Conservation (phyloP, 768 basidiomycete genomes). For the Calocybe indica region DNA sequence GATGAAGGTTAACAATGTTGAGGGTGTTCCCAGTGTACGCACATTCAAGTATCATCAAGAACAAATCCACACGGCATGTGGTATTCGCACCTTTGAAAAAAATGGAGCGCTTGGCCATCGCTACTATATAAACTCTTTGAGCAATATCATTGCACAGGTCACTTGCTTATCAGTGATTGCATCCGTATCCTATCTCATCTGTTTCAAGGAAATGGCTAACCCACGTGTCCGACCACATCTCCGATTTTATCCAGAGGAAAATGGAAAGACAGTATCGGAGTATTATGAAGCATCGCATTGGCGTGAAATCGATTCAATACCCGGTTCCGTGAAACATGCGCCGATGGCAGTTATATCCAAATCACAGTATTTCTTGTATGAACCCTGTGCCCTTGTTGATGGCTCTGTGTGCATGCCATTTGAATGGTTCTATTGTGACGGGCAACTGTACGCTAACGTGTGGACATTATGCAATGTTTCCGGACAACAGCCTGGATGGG, state of each 20-base stretch:
- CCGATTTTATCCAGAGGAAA: constrained; percentile 21
- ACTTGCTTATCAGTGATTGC: no score
- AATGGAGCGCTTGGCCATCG: constrained; percentile 19
- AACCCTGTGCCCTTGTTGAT: constrained; percentile 10
- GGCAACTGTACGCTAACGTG: constrained; percentile 10
- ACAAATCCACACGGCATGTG: constrained; percentile 15
- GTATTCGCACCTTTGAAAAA: constrained; percentile 17
- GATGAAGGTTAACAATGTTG: constrained; percentile 10
- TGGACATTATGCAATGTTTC: constrained; percentile 11
- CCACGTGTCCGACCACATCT: constrained; percentile 19
- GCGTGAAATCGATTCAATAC: no score
- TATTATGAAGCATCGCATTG: no score
- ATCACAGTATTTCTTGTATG: no score
- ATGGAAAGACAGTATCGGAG: no score
- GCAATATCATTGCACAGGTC: constrained; percentile 20
- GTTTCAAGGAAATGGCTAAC: constrained; percentile 25
- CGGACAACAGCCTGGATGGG: not conserved
- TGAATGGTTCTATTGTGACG: constrained; percentile 16
- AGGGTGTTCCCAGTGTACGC: constrained; percentile 9
- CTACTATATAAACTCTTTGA: constrained; percentile 21
- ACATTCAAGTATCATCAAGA: constrained; percentile 3
- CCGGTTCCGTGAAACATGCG: no score
- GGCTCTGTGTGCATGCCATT: constrained; percentile 14
- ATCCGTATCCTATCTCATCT: not conserved
- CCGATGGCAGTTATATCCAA: no score